Percentiles rank a stretch among this genome's conserved stretches.
Evolutionary conservation across 169 alveolate genomes (phyloP).

Genomic region (Cyclospora cayetanensis): DNA sequence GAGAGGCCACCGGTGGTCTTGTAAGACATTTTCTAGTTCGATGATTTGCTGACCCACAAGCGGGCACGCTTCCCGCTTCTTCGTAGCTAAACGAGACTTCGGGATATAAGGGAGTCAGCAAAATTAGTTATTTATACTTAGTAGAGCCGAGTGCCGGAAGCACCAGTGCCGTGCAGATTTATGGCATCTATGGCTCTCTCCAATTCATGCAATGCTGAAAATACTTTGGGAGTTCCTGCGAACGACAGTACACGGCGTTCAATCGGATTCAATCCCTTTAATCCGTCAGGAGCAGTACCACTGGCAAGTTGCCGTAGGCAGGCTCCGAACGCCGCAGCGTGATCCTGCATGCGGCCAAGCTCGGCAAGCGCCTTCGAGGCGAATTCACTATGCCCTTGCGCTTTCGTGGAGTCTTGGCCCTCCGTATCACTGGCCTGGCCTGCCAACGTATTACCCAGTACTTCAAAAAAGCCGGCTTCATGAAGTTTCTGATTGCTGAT

Average conservation of each 20-base stretch:
- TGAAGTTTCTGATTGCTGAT: background rate
- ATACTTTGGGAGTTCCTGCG: slow-evolving; percentile 65
- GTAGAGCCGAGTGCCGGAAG: background rate
- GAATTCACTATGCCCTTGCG: background rate
- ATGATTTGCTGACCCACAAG: no score
- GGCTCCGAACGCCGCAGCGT: slow-evolving; percentile 52
- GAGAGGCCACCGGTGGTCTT: no score
- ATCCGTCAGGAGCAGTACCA: slow-evolving; percentile 69
- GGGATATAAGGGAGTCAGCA: no score
- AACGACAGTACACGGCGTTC: slow-evolving; percentile 67
- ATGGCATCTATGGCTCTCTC: slow-evolving; percentile 64
- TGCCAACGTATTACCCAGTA: background rate
- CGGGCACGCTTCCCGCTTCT: no score
- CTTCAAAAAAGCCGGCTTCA: background rate
- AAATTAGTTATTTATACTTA: background rate
- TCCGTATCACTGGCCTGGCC: background rate
- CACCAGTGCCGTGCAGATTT: slow-evolving; percentile 18
- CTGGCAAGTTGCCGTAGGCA: slow-evolving; percentile 66
- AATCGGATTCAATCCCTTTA: slow-evolving; percentile 59
- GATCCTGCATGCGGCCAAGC: slow-evolving; percentile 39
- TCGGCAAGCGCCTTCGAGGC: slow-evolving; percentile 39
- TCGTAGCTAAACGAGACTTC: no score
- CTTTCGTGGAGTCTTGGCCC: no score
- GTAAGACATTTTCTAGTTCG: no score
- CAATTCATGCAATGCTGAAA: slow-evolving; percentile 61